A percentile compares a stretch with the other conserved stretches of the same genome.
Conservation (phyloP, 805 yeast species). For the Starmera caribaea region DNA sequence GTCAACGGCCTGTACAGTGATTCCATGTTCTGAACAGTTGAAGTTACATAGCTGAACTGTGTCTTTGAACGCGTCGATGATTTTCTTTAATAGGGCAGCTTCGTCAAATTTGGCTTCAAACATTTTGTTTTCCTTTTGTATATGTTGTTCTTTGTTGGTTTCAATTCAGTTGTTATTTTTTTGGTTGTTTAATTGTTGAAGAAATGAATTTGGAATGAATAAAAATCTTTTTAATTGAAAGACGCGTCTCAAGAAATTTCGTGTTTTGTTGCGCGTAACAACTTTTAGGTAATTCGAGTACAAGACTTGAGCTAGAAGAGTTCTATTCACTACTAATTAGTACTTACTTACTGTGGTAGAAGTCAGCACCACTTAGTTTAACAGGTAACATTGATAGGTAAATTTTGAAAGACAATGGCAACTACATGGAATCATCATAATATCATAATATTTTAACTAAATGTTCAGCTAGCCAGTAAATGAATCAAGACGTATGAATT, state of each 20-base stretch:
- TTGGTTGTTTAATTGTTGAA: not conserved
- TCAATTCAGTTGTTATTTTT: not conserved
- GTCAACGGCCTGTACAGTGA: slow-evolving; percentile 95
- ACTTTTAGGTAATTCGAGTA: too few species aligned
- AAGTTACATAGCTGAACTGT: slow-evolving; percentile 93
- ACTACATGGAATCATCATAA: too few species aligned
- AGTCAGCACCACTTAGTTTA: too few species aligned
- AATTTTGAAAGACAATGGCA: too few species aligned
- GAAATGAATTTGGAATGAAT: not conserved
- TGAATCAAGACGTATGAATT: too few species aligned
- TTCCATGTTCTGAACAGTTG: slow-evolving; percentile 92
- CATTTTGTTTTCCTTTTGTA: slow-evolving; percentile 35
- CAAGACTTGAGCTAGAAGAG: too few species aligned
- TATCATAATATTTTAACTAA: too few species aligned
- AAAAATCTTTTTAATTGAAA: not conserved
- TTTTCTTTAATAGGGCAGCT: slow-evolving; percentile 85
- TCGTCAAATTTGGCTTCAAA: slow-evolving; percentile 95
- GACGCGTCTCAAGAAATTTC: not conserved
- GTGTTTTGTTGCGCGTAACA: too few species aligned
- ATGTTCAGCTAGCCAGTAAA: too few species aligned
- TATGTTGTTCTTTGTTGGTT: not conserved
- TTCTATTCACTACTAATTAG: too few species aligned
- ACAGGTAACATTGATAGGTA: too few species aligned
- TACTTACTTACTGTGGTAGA: too few species aligned
- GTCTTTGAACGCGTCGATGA: slow-evolving; percentile 90